Evolutionary conservation across 164 flowering plant genomes (phyloP).

Genomic region (Pachysandra terminalis): DNA sequence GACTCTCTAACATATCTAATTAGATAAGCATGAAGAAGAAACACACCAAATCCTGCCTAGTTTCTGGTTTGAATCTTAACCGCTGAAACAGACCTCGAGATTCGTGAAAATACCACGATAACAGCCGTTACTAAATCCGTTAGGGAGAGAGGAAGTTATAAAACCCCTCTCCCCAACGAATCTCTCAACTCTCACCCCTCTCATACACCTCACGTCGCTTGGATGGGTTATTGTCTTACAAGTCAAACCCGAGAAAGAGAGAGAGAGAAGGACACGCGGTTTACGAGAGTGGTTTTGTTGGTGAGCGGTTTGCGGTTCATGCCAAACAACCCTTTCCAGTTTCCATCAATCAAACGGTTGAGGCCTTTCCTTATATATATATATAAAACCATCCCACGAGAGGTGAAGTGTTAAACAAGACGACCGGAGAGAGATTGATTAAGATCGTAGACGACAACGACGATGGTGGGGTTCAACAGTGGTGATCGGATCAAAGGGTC

Average conservation of each 20-base stretch:
- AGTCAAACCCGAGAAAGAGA: neutral
- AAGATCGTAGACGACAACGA: neutral
- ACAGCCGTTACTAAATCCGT: too few species aligned
- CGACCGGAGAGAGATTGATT: too few species aligned
- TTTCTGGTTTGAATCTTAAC: too few species aligned
- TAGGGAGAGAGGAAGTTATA: neutral
- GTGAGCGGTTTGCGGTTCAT: constrained; percentile 46
- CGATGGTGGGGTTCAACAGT: neutral
- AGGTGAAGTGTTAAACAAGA: too few species aligned
- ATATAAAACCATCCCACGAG: neutral
- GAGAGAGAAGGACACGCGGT: neutral
- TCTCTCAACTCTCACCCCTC: too few species aligned
- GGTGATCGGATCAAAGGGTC: constrained; percentile 52
- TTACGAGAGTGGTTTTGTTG: constrained; percentile 14
- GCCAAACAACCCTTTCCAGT: constrained; percentile 29
- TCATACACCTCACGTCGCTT: neutral
- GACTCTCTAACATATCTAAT: too few species aligned
- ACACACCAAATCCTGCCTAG: too few species aligned
- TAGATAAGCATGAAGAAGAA: too few species aligned
- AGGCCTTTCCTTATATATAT: neutral
- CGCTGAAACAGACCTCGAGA: too few species aligned
- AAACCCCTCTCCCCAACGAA: neutral
- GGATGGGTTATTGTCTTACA: neutral
- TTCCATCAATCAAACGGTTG: constrained; percentile 6
- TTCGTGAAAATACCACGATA: too few species aligned